A percentile compares a stretch with the other conserved stretches of the same genome.
Conservation (phyloP, 106 monocot species). For the Allium fistulosum region DNA sequence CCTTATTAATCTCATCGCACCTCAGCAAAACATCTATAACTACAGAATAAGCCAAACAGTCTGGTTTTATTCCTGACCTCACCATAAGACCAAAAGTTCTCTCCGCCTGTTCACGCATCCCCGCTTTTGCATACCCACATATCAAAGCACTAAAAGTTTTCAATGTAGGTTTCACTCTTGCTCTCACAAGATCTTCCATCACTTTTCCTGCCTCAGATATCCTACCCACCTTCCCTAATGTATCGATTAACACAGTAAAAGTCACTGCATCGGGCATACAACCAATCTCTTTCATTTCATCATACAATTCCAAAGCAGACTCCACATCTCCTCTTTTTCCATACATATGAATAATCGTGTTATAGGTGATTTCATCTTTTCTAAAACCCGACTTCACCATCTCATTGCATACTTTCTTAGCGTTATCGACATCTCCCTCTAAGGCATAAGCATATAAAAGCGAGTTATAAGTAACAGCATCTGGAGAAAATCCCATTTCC, state of each 20-base stretch:
- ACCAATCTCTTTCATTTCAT: slow-evolving; percentile 59
- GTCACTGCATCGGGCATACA: slow-evolving; percentile 82
- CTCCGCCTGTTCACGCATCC: slow-evolving; percentile 70
- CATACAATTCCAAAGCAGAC: slow-evolving; percentile 44
- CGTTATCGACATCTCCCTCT: slow-evolving; percentile 34
- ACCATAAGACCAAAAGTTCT: slow-evolving; percentile 67
- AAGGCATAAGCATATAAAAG: slow-evolving; percentile 77
- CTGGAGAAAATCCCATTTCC: slow-evolving; percentile 54
- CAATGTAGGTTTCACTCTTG: slow-evolving; percentile 62
- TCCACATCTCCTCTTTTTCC: slow-evolving; percentile 70
- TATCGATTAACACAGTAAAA: slow-evolving; percentile 85
- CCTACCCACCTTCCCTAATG: slow-evolving; percentile 59
- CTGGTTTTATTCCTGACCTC: slow-evolving; percentile 69
- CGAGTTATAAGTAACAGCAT: slow-evolving; percentile 94
- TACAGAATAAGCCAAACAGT: slow-evolving; percentile 72
- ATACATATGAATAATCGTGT: slow-evolving; percentile 97
- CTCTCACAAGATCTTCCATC: slow-evolving; percentile 69
- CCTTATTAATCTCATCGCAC: slow-evolving; percentile 43
- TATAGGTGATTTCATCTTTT: slow-evolving; percentile 92
- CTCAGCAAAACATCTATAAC: slow-evolving; percentile 63
- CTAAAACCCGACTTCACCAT: slow-evolving; percentile 67
- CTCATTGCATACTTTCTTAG: slow-evolving; percentile 54
- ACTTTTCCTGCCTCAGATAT: slow-evolving; percentile 60
- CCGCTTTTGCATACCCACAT: slow-evolving; percentile 82
- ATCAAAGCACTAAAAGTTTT: slow-evolving; percentile 85